Conservation (phyloP, 163 green algal species). For the Chlamydomonas reinhardtii region DNA sequence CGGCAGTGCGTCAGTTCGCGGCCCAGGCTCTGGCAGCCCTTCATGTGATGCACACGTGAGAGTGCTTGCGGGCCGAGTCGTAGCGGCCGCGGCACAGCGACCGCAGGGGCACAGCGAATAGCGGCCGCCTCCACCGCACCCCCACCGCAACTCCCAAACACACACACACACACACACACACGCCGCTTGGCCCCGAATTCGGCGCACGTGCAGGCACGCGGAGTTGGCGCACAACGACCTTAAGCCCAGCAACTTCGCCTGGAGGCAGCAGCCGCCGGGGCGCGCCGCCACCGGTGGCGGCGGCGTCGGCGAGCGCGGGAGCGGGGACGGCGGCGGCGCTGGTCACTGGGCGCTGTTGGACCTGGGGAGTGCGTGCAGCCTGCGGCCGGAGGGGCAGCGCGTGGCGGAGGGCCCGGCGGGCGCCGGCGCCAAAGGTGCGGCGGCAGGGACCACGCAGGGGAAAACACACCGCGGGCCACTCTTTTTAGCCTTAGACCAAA, state of each 20-base stretch:
- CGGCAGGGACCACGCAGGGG: too few relatives aligned
- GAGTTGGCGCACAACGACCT: conserved; percentile 17
- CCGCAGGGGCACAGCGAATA: too few relatives aligned
- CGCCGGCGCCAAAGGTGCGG: background rate
- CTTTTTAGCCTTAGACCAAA: too few relatives aligned
- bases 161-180: background rate
- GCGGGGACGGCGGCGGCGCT: background rate
- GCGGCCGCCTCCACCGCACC: too few relatives aligned
- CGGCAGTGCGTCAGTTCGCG: background rate
- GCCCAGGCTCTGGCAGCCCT: conserved; percentile 7
- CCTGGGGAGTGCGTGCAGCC: conserved; percentile 25
- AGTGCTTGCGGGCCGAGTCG: background rate
- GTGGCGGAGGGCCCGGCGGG: conserved; percentile 21
- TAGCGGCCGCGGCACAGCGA: too few relatives aligned
- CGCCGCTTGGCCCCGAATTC: too few relatives aligned
- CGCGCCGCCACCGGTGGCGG: background rate
- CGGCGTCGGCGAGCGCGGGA: too few relatives aligned
- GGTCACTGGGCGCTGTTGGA: conserved; percentile 28
- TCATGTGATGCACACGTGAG: conserved; percentile 30
- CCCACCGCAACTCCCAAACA: background rate
- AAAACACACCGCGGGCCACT: too few relatives aligned
- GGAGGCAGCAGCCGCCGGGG: background rate
- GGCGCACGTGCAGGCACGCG: conserved; percentile 6
- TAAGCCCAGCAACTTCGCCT: conserved; percentile 35
- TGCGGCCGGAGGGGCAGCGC: background rate